Base-by-base conservation (phyloP, 2,329 filamentous ascomycete species). In the Xylogone sp. region DNA sequence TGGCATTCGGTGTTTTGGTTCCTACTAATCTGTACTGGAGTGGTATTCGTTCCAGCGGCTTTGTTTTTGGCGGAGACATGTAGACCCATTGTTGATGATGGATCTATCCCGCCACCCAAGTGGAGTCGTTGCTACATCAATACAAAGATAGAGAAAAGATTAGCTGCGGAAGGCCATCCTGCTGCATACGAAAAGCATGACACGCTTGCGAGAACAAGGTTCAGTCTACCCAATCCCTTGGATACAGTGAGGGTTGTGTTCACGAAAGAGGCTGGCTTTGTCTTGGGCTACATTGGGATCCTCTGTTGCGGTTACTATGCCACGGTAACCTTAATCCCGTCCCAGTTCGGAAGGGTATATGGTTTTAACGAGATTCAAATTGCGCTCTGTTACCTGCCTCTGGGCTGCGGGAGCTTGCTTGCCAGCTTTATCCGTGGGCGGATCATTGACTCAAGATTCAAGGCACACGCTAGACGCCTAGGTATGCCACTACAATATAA, bases 361-460 rank as follows among this genome's bases (percentile, higher is more conserved):
- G 27, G 50, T 2, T 60, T 52, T 27, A 54, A 62, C 22, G 34
- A 55, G 7, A 27, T 61, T 5, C 46, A 57, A 51, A 46, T 62
- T 8, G 52, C 49, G 0, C 53, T 62, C 3, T 55, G 55, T 22
- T 63, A 56, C 42, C 43, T 63, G 12, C 77, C 78, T 1, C 52
- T 77, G 13, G 75, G 75, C 0, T 66, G 60, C 1, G 77, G 77
- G 1, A 73, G 72, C 12, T 64, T 77, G 5, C 59, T 70, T 1
- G 69, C 76, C 63, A 77, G 47, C 75, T 82, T 62, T 21, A 63
- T 62, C 9, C 74, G 78, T 52, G 85, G 88, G 6, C 65, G 67
- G 19, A 45, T 82, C 1, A 67, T 83, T 2, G 81, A 84, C 29
- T 50, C 80, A 77, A 90, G 90, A 66, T 93, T 87, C 65, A 75